These are phyloP conservation scores for Pyricularia sp. DNA, from an alignment of 2,329 filamentous ascomycete species.

Conservation along the genomic window DNA sequence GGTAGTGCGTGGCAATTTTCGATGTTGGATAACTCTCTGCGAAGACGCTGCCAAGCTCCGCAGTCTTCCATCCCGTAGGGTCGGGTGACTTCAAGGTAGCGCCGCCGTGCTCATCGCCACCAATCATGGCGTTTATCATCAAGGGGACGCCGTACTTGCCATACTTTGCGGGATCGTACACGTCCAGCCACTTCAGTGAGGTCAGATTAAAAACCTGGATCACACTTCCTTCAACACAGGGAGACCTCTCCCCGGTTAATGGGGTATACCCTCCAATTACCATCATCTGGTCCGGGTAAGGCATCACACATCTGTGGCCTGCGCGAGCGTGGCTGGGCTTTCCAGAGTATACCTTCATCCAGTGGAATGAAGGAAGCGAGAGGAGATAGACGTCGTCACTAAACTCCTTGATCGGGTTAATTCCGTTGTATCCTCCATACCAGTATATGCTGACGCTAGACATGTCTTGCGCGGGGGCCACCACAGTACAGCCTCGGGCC, in stretches of 20 bases:
- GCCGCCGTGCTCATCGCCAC: constrained; percentile 54
- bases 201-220: constrained; percentile 66
- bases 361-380: constrained; percentile 71
- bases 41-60: constrained; percentile 43
- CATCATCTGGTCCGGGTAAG: constrained; percentile 75
- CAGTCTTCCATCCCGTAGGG: constrained; percentile 43
- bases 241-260: constrained; percentile 9
- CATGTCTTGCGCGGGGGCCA: constrained; percentile 59
- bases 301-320: constrained; percentile 66
- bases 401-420: constrained; percentile 27
- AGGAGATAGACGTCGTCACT: constrained; percentile 72
- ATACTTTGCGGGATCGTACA: constrained; percentile 57
- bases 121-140: constrained; percentile 54
- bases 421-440: constrained; percentile 64
- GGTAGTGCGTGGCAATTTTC: constrained; percentile 51
- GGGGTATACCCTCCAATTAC: constrained; percentile 57
- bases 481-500: constrained; percentile 63
- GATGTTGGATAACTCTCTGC: constrained; percentile 40
- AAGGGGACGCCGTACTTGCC: constrained; percentile 61
- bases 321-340: constrained; percentile 48
- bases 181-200: constrained; percentile 56
- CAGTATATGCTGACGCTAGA: constrained; percentile 79
- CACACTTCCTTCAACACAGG: constrained; percentile 42
- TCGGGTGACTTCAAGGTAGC: constrained; percentile 61
- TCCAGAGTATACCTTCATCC: constrained; percentile 48